These are phyloP conservation scores for Dovyalis caffra DNA, from an alignment of 345 rosid species.

Conservation along the genomic window DNA sequence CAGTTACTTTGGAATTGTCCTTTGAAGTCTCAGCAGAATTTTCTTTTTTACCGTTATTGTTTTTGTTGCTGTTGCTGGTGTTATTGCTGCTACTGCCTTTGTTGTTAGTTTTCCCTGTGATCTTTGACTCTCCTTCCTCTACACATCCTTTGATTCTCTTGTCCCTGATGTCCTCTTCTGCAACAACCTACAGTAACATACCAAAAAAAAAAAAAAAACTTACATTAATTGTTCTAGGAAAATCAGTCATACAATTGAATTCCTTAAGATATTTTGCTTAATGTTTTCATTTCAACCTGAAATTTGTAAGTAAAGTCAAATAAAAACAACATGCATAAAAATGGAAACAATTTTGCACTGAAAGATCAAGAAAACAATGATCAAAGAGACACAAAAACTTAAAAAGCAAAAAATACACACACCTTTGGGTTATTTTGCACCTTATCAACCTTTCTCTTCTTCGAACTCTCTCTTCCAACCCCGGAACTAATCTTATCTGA, in stretches of 20 bases:
- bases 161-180: slow-evolving; percentile 36
- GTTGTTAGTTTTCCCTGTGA: slow-evolving; percentile 46
- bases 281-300: neutral
- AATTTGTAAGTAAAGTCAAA: neutral
- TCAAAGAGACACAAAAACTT: neutral
- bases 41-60: slow-evolving; percentile 39
- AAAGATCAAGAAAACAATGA: neutral
- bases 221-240: slow-evolving; percentile 2
- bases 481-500: slow-evolving; percentile 32
- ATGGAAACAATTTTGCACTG: neutral
- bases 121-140: slow-evolving; percentile 60
- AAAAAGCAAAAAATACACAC: neutral
- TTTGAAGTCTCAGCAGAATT: slow-evolving; percentile 49
- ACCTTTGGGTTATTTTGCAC: slow-evolving; percentile 38
- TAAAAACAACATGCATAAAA: neutral
- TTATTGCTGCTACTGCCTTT: slow-evolving; percentile 30
- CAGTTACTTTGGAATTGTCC: slow-evolving; percentile 62
- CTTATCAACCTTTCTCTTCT: slow-evolving; percentile 62
- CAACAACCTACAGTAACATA: slow-evolving; percentile 31
- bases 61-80: slow-evolving; percentile 24
- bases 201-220: neutral
- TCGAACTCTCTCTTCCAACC: slow-evolving; percentile 45
- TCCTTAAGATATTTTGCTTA: neutral
- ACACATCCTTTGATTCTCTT: slow-evolving; percentile 37
- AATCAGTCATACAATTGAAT: slow-evolving; percentile 9